phyloP scores from a whole-genome alignment of 306 rosid species.

The Prunus mongolica region DNA sequence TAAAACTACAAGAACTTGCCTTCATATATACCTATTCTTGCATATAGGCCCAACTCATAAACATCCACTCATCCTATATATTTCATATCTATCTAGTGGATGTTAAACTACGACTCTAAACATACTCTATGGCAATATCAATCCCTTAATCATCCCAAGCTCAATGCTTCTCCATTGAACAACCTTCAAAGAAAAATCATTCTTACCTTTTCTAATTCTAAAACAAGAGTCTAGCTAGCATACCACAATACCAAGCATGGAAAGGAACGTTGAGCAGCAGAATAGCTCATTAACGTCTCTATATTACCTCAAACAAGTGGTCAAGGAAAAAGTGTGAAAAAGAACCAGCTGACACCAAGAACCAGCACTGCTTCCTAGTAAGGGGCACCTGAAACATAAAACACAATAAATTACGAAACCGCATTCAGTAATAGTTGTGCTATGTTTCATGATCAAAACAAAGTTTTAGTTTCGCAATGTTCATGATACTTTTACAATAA shows the following conservation, averaged over 20 bases:
- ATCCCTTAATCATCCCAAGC: not conserved
- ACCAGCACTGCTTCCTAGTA: slow-evolving; percentile 61
- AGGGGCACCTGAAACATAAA: slow-evolving; percentile 56
- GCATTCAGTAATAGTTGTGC: not conserved
- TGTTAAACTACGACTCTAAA: not conserved
- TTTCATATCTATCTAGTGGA: not conserved
- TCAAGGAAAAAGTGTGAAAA: slow-evolving; percentile 85
- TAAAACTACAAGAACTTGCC: no score
- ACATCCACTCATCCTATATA: no score
- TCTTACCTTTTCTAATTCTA: not conserved
- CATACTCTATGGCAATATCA: not conserved
- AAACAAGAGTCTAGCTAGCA: not conserved
- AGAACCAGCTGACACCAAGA: slow-evolving; percentile 77
- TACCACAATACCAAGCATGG: not conserved
- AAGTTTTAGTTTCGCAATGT: not conserved
- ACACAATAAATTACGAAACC: not conserved
- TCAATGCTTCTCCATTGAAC: not conserved
- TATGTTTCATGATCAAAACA: not conserved
- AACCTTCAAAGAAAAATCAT: not conserved
- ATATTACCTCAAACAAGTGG: slow-evolving; percentile 76
- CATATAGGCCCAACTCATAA: not conserved
- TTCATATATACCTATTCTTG: not conserved
- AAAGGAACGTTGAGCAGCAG: not conserved
- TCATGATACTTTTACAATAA: not conserved
- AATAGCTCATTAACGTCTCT: not conserved